Percentiles rank a stretch among this genome's conserved stretches.
phyloP scores from a whole-genome alignment of 2,329 filamentous ascomycete genomes.

The Phialophora tarda region DNA sequence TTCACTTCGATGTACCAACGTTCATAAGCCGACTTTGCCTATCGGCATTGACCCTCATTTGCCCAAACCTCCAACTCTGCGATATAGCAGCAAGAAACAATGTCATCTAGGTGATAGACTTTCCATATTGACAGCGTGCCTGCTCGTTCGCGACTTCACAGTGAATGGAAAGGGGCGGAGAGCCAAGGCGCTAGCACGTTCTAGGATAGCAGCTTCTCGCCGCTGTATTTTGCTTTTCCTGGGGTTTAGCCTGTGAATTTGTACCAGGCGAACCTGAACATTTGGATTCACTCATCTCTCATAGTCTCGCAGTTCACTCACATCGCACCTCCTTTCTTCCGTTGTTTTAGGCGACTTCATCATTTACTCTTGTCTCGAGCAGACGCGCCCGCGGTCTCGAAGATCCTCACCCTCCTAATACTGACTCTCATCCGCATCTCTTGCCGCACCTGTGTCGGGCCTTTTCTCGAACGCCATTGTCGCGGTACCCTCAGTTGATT shows the following conservation, averaged over 20 bases:
- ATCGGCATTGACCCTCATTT: constrained; percentile 13
- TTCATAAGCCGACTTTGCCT: constrained; percentile 10
- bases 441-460: constrained; percentile 25
- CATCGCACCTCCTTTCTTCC: constrained; percentile 14
- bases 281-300: constrained; percentile 7
- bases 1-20: constrained; percentile 22
- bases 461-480: constrained; percentile 18
- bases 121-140: not conserved
- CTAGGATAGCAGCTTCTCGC: constrained; percentile 18
- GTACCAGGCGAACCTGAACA: constrained; percentile 20
- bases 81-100: constrained; percentile 11
- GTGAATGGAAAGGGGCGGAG: constrained; percentile 7
- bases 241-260: constrained; percentile 21
- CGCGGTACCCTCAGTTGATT: constrained; percentile 12
- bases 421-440: constrained; percentile 19
- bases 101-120: constrained; percentile 2
- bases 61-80: not conserved
- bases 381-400: not conserved
- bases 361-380: not conserved
- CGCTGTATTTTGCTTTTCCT: constrained; percentile 17
- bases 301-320: not conserved
- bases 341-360: constrained; percentile 12
- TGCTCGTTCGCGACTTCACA: not conserved
- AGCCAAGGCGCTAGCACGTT: constrained; percentile 14
- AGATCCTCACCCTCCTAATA: constrained; percentile 18